Base-by-base conservation (phyloP, 192 early-diverging fungal genomes). In the Podila verticillata region DNA sequence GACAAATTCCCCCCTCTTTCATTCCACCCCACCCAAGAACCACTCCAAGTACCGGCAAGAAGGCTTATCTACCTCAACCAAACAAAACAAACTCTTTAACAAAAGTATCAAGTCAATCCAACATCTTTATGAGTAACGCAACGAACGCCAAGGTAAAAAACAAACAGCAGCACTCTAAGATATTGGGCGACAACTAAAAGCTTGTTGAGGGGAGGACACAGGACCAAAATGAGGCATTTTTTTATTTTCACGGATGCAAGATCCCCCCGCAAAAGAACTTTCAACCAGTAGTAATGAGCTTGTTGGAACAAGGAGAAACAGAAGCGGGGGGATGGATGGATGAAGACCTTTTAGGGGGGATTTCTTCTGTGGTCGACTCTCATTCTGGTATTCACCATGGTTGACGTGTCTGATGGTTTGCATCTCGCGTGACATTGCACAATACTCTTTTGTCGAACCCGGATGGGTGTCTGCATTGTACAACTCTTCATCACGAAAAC, bases 41-140 rank as follows among this genome's bases (percentile, higher is more conserved):
- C 9, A 54, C 51, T 24, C 7, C 51, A 54, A 54, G 34, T 39
- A 30, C 17, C 31, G 19, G 12, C 20, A 13, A n/a, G 20, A 62
- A 39, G 34, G 30, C n/a, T 22, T 22, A 36, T 35, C 34, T 35
- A 22, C 17, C 32, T 22, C 34, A 22, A 24, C 61, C 61, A 39
- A 35, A 15, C 39, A 32, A 29, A 63, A 24, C 8, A 31, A 34
- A 31, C 66, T 47, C 56, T 48, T n/a, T 35, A 30, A 54, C 24
- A n/a, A 54, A 3, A n/a, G 51, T 54, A 54, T 24, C 51, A 54
- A n/a, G 51, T 26, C 51, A 54, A 63, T 69, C 48, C 66, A 68
- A 65, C 70, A 64, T 80, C 77, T 80, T 80, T 80, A 80, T 80
- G 77, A 80, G 77, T 72, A 80, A 70, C 77, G 66, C 77, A 80